A percentile compares a stretch with the other conserved stretches of the same genome.
phyloP scores from a whole-genome alignment of 2,329 filamentous ascomycete genomes.

The Cladosporium sp. region DNA sequence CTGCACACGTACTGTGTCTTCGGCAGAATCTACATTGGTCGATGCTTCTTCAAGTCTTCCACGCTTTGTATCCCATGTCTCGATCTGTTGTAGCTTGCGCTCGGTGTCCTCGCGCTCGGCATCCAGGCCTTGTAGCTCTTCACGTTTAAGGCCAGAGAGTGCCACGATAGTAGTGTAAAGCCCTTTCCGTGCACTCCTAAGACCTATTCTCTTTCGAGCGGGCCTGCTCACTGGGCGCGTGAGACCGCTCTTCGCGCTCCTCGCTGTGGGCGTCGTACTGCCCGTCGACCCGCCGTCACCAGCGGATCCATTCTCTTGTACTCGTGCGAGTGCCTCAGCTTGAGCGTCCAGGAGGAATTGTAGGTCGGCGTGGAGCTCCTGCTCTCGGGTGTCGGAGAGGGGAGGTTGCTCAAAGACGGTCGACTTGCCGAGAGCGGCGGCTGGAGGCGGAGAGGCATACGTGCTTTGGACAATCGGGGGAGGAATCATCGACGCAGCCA shows the following conservation, averaged over 20 bases:
- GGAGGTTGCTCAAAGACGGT: conserved; percentile 50
- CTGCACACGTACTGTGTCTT: conserved; percentile 59
- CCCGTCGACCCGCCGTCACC: conserved; percentile 52
- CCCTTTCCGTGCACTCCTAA: conserved; percentile 65
- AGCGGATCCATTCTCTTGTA: conserved; percentile 42
- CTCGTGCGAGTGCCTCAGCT: conserved; percentile 58
- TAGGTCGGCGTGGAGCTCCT: conserved; percentile 58
- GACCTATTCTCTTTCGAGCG: conserved; percentile 52
- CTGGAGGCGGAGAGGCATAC: conserved; percentile 24
- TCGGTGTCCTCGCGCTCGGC: conserved; percentile 60
- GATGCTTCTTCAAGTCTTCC: conserved; percentile 58
- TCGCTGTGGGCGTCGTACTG: conserved; percentile 52
- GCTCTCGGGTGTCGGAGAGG: conserved; percentile 45
- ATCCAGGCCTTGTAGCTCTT: conserved; percentile 65
- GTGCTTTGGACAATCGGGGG: conserved; percentile 40
- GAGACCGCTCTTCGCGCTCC: conserved; percentile 38
- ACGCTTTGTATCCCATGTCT: conserved; percentile 61
- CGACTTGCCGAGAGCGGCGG: conserved; percentile 34
- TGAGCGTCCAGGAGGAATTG: conserved; percentile 64
- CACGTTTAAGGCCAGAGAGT: conserved; percentile 65
- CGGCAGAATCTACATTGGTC: conserved; percentile 55
- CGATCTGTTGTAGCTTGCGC: conserved; percentile 60
- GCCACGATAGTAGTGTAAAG: conserved; percentile 65
- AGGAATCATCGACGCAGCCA: conserved; percentile 38
- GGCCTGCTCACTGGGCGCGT: conserved; percentile 52